These are phyloP conservation scores for Plasmodium yoelii DNA, from an alignment of 169 alveolate genomes.

Conservation along the genomic window DNA sequence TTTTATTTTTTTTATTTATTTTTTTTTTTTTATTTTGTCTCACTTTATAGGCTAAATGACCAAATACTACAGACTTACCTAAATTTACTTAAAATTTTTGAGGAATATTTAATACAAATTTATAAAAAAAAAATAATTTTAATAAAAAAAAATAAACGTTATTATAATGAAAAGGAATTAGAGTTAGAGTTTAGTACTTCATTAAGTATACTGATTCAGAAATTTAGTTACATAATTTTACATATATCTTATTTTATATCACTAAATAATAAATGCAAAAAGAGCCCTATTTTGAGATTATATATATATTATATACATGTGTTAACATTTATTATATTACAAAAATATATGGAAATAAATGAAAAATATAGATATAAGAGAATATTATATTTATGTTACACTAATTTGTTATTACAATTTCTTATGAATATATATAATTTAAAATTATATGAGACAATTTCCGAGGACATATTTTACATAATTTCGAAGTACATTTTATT, in stretches of 20 bases:
- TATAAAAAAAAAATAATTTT: not conserved
- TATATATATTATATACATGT: conserved; percentile 33
- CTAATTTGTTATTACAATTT: conserved; percentile 28
- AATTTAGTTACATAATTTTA: conserved; percentile 35
- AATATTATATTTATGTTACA: conserved; percentile 7
- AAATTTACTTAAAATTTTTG: conserved; percentile 18
- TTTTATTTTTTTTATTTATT: too few species aligned
- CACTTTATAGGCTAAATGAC: not conserved
- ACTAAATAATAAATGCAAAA: conserved; percentile 10
- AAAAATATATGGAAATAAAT: conserved; percentile 13
- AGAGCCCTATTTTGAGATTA: not conserved
- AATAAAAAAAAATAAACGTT: not conserved
- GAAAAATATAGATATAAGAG: not conserved
- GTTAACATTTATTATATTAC: conserved; percentile 34
- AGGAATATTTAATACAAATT: not conserved
- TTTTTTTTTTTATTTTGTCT: too few species aligned
- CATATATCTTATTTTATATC: conserved; percentile 50
- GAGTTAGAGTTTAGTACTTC: not conserved
- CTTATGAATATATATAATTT: conserved; percentile 41
- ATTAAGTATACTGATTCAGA: not conserved
- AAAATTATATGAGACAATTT: conserved; percentile 25
- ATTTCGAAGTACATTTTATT: conserved; percentile 32
- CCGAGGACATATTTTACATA: conserved; percentile 9
- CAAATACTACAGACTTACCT: conserved; percentile 17
- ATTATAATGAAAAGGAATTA: not conserved